phyloP scores from a whole-genome alignment of 1,139 yeast genomes.

The Magnusiomyces ingens region DNA sequence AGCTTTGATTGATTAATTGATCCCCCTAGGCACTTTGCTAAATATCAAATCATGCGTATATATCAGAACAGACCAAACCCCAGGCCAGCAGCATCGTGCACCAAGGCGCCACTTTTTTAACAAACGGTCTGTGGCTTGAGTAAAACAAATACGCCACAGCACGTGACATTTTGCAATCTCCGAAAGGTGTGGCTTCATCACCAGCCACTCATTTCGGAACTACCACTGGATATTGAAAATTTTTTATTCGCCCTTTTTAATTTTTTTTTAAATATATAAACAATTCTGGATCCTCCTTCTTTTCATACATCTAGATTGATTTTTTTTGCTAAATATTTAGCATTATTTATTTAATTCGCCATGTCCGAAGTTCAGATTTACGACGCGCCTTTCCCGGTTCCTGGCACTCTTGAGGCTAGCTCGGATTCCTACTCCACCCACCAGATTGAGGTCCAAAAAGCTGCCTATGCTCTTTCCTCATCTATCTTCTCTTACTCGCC shows the following conservation, averaged over 20 bases:
- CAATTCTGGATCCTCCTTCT: not conserved
- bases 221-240: not conserved
- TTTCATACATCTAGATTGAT: not conserved
- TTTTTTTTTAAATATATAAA: not conserved
- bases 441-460: constrained; percentile 56
- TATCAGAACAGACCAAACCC: too few species aligned
- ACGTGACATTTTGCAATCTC: constrained; percentile 16
- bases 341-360: not conserved
- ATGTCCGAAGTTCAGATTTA: constrained; percentile 4
- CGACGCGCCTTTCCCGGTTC: constrained; percentile 19
- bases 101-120: too few species aligned
- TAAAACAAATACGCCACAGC: constrained; percentile 5
- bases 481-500: constrained; percentile 70
- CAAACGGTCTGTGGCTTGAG: not conserved
- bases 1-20: too few species aligned
- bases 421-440: constrained; percentile 40
- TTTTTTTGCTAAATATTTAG: not conserved
- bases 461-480: constrained; percentile 55
- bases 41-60: too few species aligned
- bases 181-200: constrained; percentile 14
- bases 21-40: too few species aligned
- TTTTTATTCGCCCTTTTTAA: not conserved
- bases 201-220: constrained; percentile 2
- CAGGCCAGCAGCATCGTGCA: too few species aligned
- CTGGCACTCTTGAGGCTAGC: constrained; percentile 22